Percentiles rank a stretch among this genome's conserved stretches.
Evolutionary conservation across 495 filamentous ascomycete species (phyloP).

Genomic region (Neurospora hispaniola): DNA sequence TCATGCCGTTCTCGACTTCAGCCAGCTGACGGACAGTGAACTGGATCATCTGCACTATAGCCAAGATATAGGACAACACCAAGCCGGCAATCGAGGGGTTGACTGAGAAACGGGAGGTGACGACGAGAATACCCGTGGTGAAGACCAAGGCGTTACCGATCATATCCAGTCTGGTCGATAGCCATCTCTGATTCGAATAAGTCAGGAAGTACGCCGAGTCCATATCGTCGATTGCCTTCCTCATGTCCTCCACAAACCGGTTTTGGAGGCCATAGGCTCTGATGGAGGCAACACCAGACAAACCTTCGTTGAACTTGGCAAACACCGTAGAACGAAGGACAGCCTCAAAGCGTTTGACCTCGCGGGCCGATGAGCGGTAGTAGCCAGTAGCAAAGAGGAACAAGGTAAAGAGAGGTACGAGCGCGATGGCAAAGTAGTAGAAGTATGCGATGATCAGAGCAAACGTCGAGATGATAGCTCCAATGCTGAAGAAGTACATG

Average conservation of each 20-base stretch:
- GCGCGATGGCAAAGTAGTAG: constrained; percentile 84
- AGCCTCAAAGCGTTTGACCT: constrained; percentile 89
- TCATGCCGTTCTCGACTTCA: constrained; percentile 97
- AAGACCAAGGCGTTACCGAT: constrained; percentile 79
- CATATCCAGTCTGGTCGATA: constrained; percentile 70
- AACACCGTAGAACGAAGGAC: constrained; percentile 80
- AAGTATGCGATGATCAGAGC: constrained; percentile 85
- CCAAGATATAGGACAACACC: constrained; percentile 83
- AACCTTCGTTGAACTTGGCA: constrained; percentile 81
- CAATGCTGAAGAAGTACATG: constrained; percentile 82
- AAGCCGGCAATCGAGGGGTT: constrained; percentile 75
- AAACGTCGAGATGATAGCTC: constrained; percentile 70
- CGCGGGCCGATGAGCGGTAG: constrained; percentile 81
- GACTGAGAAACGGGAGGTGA: constrained; percentile 86
- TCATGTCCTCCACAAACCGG: constrained; percentile 59
- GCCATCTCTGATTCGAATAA: constrained; percentile 89
- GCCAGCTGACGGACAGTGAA: constrained; percentile 91
- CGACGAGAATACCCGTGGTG: constrained; percentile 78
- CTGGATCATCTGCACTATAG: constrained; percentile 92
- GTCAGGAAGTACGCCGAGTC: constrained; percentile 89
- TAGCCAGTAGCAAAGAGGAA: constrained; percentile 80
- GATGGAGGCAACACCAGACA: constrained; percentile 74
- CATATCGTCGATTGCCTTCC: constrained; percentile 74
- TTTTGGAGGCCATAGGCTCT: constrained; percentile 75
- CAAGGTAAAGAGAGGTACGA: constrained; percentile 67